These are phyloP conservation scores for Cardamine occulta DNA, from an alignment of 345 rosid species.

Conservation along the genomic window DNA sequence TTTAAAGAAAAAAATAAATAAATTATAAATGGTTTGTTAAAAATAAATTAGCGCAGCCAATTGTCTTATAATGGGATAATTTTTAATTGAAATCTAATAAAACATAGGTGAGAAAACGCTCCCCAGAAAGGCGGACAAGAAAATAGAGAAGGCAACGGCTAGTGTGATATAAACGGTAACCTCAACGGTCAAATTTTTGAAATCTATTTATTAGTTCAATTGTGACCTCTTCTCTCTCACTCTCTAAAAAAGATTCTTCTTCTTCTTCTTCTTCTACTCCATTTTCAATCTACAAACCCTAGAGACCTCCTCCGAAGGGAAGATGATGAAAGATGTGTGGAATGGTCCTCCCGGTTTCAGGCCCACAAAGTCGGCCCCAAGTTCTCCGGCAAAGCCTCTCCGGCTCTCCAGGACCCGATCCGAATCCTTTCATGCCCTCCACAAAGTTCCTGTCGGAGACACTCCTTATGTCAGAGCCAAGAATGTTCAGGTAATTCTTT, in stretches of 20 bases:
- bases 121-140: not conserved
- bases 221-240: not conserved
- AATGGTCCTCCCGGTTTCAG: constrained; percentile 49
- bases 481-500: constrained; percentile 69
- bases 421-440: constrained; percentile 83
- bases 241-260: too few species aligned
- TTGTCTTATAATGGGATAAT: too few species aligned
- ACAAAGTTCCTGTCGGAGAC: constrained; percentile 93
- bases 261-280: too few species aligned
- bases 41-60: too few species aligned
- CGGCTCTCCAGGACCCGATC: constrained; percentile 74
- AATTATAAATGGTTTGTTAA: too few species aligned
- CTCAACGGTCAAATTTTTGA: not conserved
- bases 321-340: constrained; percentile 71
- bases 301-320: not conserved
- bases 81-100: too few species aligned
- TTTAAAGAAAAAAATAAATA: too few species aligned
- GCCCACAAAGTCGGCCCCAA: constrained; percentile 84
- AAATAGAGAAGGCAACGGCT: not conserved
- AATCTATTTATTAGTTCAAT: too few species aligned
- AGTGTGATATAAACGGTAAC: not conserved
- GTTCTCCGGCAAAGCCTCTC: constrained; percentile 90
- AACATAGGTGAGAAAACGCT: not conserved
- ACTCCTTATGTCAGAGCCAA: constrained; percentile 91
- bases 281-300: not conserved